Percentiles rank a stretch among this genome's conserved stretches.
Conservation (phyloP, 2,329 filamentous ascomycete species). For the Alternaria sp. region DNA sequence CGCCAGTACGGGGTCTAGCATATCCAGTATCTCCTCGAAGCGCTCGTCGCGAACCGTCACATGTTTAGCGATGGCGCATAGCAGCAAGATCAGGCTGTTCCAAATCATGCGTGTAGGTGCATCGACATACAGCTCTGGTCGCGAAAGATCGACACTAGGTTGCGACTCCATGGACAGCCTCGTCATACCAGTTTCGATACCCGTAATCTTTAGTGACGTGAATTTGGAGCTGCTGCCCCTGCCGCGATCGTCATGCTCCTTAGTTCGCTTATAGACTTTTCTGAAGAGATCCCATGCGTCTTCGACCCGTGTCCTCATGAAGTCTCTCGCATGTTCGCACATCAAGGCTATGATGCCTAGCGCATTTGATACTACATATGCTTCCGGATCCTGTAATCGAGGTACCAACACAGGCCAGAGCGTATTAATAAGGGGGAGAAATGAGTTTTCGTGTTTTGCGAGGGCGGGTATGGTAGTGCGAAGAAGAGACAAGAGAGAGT, state of each 20-base stretch:
- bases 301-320: slow-evolving; percentile 78
- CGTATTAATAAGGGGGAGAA: slow-evolving; percentile 87
- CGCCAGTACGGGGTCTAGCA: slow-evolving; percentile 59
- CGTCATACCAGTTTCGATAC: slow-evolving; percentile 14
- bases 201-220: slow-evolving; percentile 2
- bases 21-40: slow-evolving; percentile 74
- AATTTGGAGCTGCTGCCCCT: slow-evolving; percentile 4
- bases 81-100: slow-evolving; percentile 66
- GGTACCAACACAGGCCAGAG: slow-evolving; percentile 84
- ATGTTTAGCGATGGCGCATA: slow-evolving; percentile 68
- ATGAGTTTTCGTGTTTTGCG: slow-evolving; percentile 78
- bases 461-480: slow-evolving; percentile 76
- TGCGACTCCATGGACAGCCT: slow-evolving; percentile 5
- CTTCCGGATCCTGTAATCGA: slow-evolving; percentile 71
- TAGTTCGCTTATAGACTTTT: slow-evolving; percentile 37
- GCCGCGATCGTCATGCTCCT: slow-evolving; percentile 12
- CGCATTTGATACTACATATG: slow-evolving; percentile 74
- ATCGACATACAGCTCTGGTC: slow-evolving; percentile 55
- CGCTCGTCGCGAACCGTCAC: slow-evolving; percentile 72
- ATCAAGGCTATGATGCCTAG: slow-evolving; percentile 73
- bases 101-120: slow-evolving; percentile 69
- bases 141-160: slow-evolving; percentile 4
- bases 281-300: slow-evolving; percentile 71
- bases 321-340: slow-evolving; percentile 78
- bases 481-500: slow-evolving; percentile 79